Conservation (phyloP, 73 alveolate species). For the Breviolum minutum region DNA sequence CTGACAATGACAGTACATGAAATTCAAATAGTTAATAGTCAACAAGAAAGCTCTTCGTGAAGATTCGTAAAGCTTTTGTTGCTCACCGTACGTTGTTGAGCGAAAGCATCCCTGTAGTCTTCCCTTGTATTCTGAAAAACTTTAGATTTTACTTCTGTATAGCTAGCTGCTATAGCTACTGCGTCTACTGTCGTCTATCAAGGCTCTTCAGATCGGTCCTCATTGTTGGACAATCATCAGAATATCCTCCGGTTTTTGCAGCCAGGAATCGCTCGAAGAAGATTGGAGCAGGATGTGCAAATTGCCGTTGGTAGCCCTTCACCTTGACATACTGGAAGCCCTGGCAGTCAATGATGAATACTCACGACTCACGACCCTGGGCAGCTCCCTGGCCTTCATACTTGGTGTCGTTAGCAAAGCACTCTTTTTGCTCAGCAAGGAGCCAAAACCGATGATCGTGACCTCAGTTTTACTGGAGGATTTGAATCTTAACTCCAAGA, state of each 20-base stretch:
- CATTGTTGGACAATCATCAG: not conserved
- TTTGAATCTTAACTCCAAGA: not conserved
- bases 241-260: not conserved
- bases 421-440: slow-evolving; percentile 81
- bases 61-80: too few species aligned
- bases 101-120: too few species aligned
- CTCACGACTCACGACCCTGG: not conserved
- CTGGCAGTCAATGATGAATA: slow-evolving; percentile 4
- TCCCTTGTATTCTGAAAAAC: too few species aligned
- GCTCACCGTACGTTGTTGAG: too few species aligned
- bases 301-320: slow-evolving; percentile 90
- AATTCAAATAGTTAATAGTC: too few species aligned
- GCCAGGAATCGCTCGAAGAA: slow-evolving; percentile 75
- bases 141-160: too few species aligned
- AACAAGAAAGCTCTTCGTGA: too few species aligned
- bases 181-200: not conserved
- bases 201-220: not conserved
- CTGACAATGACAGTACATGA: too few species aligned
- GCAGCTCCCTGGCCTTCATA: not conserved
- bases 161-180: not conserved
- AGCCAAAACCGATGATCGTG: slow-evolving; percentile 86
- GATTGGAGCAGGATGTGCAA: slow-evolving; percentile 91
- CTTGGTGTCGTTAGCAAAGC: slow-evolving; percentile 90
- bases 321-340: slow-evolving; percentile 92
- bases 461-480: not conserved